Conservation (phyloP, 2,329 filamentous ascomycete species). For the Alternaria longipes region DNA sequence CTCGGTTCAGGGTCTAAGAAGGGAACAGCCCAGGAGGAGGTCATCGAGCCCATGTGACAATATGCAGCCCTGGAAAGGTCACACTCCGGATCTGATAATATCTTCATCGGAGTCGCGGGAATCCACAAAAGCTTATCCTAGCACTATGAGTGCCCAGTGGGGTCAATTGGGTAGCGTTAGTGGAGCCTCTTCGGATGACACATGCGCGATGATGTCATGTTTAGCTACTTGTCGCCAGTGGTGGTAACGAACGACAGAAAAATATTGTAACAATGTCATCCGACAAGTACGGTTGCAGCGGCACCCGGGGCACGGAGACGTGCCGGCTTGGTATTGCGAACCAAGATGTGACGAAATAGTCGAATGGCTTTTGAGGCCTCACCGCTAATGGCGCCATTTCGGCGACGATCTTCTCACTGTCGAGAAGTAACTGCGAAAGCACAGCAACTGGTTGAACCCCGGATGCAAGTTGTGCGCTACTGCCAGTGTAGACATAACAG, state of each 20-base stretch:
- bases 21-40: background rate
- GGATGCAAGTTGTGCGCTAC: background rate
- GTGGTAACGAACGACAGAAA: constrained; percentile 5
- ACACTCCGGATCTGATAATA: constrained; percentile 5
- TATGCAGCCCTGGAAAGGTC: background rate
- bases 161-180: constrained; percentile 11
- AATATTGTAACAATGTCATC: background rate
- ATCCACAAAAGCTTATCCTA: constrained; percentile 14
- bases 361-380: constrained; percentile 10
- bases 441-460: background rate
- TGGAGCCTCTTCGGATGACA: constrained; percentile 7
- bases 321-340: constrained; percentile 8
- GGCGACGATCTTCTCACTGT: constrained; percentile 3
- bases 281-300: constrained; percentile 15
- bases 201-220: constrained; percentile 20
- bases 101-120: background rate
- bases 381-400: constrained; percentile 20
- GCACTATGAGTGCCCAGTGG: constrained; percentile 7
- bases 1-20: background rate
- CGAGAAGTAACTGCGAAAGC: background rate
- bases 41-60: background rate
- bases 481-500: background rate
- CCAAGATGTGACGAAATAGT: background rate
- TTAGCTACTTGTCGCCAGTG: background rate
- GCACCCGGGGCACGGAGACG: constrained; percentile 1